Conservation (phyloP, 2,329 filamentous ascomycete species). For the Didymella exigua region DNA sequence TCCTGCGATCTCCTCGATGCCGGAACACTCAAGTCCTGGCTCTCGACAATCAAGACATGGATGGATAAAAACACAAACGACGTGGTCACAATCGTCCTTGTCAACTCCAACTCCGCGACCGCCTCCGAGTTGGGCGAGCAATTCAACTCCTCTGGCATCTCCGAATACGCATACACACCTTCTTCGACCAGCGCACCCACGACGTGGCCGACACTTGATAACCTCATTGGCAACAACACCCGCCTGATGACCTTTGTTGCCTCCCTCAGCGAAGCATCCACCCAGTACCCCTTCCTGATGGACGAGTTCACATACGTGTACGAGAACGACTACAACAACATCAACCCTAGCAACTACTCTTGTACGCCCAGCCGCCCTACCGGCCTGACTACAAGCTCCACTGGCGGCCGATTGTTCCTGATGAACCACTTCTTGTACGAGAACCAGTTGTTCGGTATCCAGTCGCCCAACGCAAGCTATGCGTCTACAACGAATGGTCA, state of each 20-base stretch:
- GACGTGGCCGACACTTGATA: conserved; percentile 73
- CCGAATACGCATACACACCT: conserved; percentile 61
- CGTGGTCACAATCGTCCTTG: conserved; percentile 74
- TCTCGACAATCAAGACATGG: conserved; percentile 69
- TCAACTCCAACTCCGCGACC: conserved; percentile 68
- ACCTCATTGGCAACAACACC: conserved; percentile 67
- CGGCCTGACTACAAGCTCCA: conserved; percentile 57
- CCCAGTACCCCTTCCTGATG: conserved; percentile 62
- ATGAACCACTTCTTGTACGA: conserved; percentile 82
- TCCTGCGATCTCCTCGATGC: conserved; percentile 71
- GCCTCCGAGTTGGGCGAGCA: conserved; percentile 61
- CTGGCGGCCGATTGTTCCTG: conserved; percentile 67
- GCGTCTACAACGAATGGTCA: conserved; percentile 71
- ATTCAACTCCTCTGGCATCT: conserved; percentile 59
- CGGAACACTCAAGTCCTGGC: conserved; percentile 68
- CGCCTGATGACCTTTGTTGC: conserved; percentile 74
- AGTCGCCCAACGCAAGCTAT: conserved; percentile 53
- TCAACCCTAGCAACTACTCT: conserved; percentile 67
- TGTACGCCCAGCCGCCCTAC: conserved; percentile 73
- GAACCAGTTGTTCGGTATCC: conserved; percentile 50
- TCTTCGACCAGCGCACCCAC: conserved; percentile 52
- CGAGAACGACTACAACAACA: conserved; percentile 73
- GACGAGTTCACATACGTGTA: conserved; percentile 71
- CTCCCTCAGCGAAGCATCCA: conserved; percentile 45
- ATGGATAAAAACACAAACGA: conserved; percentile 73